A percentile compares a stretch with the other conserved stretches of the same genome.
Conservation (phyloP, 805 yeast species). For the Debaryomyces hansenii region DNA sequence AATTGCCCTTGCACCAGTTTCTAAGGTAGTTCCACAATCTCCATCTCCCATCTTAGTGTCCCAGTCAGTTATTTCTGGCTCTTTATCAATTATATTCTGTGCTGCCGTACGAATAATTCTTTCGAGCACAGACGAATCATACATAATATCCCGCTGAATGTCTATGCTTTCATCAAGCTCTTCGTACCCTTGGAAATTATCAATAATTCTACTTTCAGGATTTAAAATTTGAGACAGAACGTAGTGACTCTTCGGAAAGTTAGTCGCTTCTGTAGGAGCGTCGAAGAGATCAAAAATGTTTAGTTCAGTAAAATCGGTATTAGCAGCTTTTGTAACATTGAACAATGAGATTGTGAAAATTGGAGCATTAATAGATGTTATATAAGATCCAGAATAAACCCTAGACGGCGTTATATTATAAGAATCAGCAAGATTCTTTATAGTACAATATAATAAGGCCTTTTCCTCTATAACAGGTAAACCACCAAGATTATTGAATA, state of each 20-base stretch:
- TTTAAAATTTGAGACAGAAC: slow-evolving; percentile 14
- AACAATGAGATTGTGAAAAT: slow-evolving; percentile 36
- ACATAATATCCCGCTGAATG: slow-evolving; percentile 14
- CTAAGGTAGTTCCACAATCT: slow-evolving; percentile 41
- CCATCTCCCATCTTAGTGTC: slow-evolving; percentile 47
- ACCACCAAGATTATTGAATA: slow-evolving; percentile 39
- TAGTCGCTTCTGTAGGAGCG: slow-evolving; percentile 25
- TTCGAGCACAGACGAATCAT: slow-evolving; percentile 17
- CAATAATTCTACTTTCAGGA: slow-evolving; percentile 19
- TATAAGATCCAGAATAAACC: slow-evolving; percentile 33
- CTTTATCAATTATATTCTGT: slow-evolving; percentile 26
- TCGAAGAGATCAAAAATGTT: slow-evolving; percentile 30
- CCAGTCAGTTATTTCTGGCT: slow-evolving; percentile 39
- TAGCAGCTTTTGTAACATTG: slow-evolving; percentile 29
- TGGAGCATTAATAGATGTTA: slow-evolving; percentile 38
- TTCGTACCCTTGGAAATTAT: slow-evolving; percentile 23
- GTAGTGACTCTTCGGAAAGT: slow-evolving; percentile 27
- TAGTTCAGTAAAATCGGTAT: slow-evolving; percentile 14
- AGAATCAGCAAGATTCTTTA: slow-evolving; percentile 18
- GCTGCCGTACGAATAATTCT: slow-evolving; percentile 23
- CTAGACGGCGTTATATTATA: slow-evolving; percentile 27
- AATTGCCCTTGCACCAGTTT: slow-evolving; percentile 31
- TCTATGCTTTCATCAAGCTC: slow-evolving; percentile 10
- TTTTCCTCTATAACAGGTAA: slow-evolving; percentile 32
- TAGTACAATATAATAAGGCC: slow-evolving; percentile 22